These are phyloP conservation scores for Penicillium longicatenatum DNA, from an alignment of 495 filamentous ascomycete species.

Conservation along the genomic window DNA sequence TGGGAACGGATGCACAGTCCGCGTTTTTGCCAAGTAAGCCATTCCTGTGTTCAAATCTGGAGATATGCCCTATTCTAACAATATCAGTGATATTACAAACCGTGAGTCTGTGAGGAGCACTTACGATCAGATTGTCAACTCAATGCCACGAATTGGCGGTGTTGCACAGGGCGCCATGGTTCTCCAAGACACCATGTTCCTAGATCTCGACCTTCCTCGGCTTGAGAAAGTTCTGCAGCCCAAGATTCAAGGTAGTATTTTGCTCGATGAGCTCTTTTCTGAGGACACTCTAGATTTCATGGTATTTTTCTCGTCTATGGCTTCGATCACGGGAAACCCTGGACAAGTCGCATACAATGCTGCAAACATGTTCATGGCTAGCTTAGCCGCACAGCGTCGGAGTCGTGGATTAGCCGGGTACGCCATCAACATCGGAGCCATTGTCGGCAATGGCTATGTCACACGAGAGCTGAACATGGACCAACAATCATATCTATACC, in stretches of 20 bases:
- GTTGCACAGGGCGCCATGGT: slow-evolving; percentile 51
- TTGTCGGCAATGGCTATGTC: slow-evolving; percentile 61
- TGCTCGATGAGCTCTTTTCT: slow-evolving; percentile 34
- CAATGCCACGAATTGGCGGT: slow-evolving; percentile 52
- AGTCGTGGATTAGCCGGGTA: slow-evolving; percentile 41
- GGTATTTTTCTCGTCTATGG: slow-evolving; percentile 34
- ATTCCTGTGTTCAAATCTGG: not conserved
- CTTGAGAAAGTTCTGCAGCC: slow-evolving; percentile 15
- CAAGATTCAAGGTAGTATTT: slow-evolving; percentile 23
- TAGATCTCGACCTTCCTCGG: slow-evolving; percentile 25
- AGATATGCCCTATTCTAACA: not conserved
- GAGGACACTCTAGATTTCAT: slow-evolving; percentile 45
- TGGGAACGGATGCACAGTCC: slow-evolving; percentile 6
- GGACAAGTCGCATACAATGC: slow-evolving; percentile 58
- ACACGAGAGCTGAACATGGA: slow-evolving; percentile 27
- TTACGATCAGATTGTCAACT: slow-evolving; percentile 4
- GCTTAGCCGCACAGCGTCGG: slow-evolving; percentile 39
- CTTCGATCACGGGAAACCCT: slow-evolving; percentile 34
- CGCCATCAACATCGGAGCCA: slow-evolving; percentile 57
- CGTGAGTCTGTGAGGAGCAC: slow-evolving; percentile 16
- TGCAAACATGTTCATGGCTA: slow-evolving; percentile 58
- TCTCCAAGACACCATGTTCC: slow-evolving; percentile 45
- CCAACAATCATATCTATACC: slow-evolving; percentile 26
- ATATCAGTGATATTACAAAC: slow-evolving; percentile 19
- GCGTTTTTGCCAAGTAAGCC: slow-evolving; percentile 9